These are phyloP conservation scores for Porogramme epimiltina DNA, from an alignment of 1,284 basidiomycete genomes.

Conservation along the genomic window DNA sequence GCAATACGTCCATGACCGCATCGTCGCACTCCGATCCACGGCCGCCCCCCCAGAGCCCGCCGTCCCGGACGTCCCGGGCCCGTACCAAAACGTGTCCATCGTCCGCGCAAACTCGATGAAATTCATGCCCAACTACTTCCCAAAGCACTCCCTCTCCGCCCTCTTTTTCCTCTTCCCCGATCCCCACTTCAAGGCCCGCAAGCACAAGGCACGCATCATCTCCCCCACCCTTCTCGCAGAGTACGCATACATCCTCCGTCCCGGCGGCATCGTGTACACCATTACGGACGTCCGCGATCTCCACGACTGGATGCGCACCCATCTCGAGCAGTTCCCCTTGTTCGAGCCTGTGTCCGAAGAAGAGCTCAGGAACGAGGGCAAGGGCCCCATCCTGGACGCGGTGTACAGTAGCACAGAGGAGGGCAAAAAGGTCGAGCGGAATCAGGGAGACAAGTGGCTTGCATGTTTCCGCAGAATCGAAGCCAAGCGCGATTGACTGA, in stretches of 20 bases:
- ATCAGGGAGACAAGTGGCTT: constrained; percentile 87
- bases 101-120: constrained; percentile 99
- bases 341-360: constrained; percentile 83
- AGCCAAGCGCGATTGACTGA: constrained; percentile 25
- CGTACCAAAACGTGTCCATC: constrained; percentile 92
- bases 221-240: constrained; percentile 92
- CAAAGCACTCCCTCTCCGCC: constrained; percentile 87
- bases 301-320: constrained; percentile 94
- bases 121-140: constrained; percentile 97
- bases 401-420: constrained; percentile 91
- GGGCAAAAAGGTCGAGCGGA: constrained; percentile 95
- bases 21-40: constrained; percentile 77
- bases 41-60: constrained; percentile 45
- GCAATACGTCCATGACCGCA: constrained; percentile 95
- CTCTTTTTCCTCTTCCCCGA: constrained; percentile 99
- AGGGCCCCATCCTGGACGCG: constrained; percentile 76
- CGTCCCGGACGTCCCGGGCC: constrained; percentile 36
- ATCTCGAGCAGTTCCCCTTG: constrained; percentile 84
- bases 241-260: constrained; percentile 92
- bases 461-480: constrained; percentile 78
- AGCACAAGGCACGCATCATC: constrained; percentile 98
- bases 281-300: constrained; percentile 97
- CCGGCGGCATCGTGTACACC: constrained; percentile 95
- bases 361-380: constrained; percentile 70
- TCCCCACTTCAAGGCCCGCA: constrained; percentile 97